Evolutionary conservation across 1,284 basidiomycete genomes (phyloP).

Genomic region (Trametes polyzona): DNA sequence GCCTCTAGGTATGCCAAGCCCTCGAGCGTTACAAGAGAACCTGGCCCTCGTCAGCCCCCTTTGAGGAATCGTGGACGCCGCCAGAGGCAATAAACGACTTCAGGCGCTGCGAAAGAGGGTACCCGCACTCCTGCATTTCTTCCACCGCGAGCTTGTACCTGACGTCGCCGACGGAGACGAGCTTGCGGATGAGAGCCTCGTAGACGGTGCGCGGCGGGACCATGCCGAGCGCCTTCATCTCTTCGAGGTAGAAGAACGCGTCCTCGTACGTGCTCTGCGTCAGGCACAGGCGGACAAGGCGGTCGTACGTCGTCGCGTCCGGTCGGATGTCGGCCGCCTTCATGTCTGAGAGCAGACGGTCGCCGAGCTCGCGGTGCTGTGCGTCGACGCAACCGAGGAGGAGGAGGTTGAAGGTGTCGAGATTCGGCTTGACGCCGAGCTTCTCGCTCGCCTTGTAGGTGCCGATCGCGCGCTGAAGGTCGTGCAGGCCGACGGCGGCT

Average conservation of each 20-base stretch:
- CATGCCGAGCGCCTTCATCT: slow-evolving; percentile 73
- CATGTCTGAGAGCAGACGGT: slow-evolving; percentile 65
- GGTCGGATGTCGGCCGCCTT: slow-evolving; percentile 57
- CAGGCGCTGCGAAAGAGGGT: slow-evolving; percentile 40
- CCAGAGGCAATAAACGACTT: slow-evolving; percentile 39
- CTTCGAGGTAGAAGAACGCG: slow-evolving; percentile 86
- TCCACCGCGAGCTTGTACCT: slow-evolving; percentile 70
- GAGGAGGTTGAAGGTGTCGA: slow-evolving; percentile 73
- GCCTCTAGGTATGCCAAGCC: not conserved
- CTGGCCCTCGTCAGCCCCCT: not conserved
- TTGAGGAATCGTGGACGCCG: slow-evolving; percentile 23
- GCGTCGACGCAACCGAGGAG: slow-evolving; percentile 64
- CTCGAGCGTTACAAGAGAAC: slow-evolving; percentile 12
- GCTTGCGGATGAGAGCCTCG: slow-evolving; percentile 62
- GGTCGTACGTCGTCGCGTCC: slow-evolving; percentile 63
- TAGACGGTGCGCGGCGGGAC: slow-evolving; percentile 64
- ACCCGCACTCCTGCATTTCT: slow-evolving; percentile 66
- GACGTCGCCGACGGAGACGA: slow-evolving; percentile 57
- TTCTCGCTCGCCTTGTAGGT: slow-evolving; percentile 69
- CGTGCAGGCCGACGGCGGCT: slow-evolving; percentile 63
- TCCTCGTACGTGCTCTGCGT: slow-evolving; percentile 79
- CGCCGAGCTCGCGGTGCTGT: slow-evolving; percentile 61
- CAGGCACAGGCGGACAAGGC: slow-evolving; percentile 70
- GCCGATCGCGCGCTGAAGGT: slow-evolving; percentile 78
- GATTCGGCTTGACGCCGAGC: slow-evolving; percentile 58